Evolutionary conservation across 257 asterid species (phyloP).

Genomic region (Primulina eburnea): DNA sequence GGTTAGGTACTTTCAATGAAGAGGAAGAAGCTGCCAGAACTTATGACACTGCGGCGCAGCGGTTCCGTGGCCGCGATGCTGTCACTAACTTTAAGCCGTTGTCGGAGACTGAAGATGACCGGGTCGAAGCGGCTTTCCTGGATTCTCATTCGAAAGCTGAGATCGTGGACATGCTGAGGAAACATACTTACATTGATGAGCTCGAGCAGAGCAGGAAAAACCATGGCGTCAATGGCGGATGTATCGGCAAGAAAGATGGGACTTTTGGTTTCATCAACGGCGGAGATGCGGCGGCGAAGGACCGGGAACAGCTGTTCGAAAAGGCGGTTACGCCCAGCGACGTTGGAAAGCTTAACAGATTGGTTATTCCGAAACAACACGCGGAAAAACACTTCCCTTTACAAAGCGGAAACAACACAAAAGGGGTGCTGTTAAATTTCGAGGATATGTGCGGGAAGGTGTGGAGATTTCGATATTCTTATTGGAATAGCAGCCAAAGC

Average conservation of each 20-base stretch:
- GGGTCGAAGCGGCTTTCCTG: conserved; percentile 39
- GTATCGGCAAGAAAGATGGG: conserved; percentile 13
- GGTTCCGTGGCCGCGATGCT: conserved; percentile 73
- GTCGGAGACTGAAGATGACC: conserved; percentile 29
- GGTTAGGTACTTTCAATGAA: conserved; percentile 65
- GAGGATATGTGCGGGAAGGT: conserved; percentile 57
- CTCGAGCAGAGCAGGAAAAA: conserved; percentile 50
- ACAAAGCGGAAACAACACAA: conserved; percentile 34
- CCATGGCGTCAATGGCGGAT: background rate
- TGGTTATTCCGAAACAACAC: conserved; percentile 41
- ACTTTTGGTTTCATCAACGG: background rate
- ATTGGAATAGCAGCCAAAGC: conserved; percentile 76
- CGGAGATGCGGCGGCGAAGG: conserved; percentile 22
- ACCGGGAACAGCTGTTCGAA: conserved; percentile 42
- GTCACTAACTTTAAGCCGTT: conserved; percentile 54
- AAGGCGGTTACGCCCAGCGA: conserved; percentile 47
- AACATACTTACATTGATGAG: conserved; percentile 61
- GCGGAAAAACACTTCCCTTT: conserved; percentile 54
- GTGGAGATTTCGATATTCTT: conserved; percentile 66
- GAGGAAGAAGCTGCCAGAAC: conserved; percentile 62
- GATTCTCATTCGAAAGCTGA: conserved; percentile 51
- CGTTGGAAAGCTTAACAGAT: conserved; percentile 40
- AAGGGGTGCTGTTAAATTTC: conserved; percentile 51
- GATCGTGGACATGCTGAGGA: conserved; percentile 66
- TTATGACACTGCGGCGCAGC: conserved; percentile 66